Evolutionary conservation across 2,329 filamentous ascomycete genomes (phyloP), one percentile per base, ranked within the genome.

Genomic region (Lachnellula occidentalis): DNA sequence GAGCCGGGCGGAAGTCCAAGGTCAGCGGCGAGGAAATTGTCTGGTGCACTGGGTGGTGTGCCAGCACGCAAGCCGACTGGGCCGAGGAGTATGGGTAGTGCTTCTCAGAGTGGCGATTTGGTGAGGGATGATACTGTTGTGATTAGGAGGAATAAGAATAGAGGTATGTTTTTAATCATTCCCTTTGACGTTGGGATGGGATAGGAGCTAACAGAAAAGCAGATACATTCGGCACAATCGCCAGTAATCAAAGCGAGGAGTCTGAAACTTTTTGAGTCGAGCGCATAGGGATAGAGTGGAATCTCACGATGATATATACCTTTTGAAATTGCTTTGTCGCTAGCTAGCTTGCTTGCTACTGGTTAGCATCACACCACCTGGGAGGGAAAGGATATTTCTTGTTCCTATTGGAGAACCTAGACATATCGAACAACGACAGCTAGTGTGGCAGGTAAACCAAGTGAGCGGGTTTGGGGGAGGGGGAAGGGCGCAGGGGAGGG

Each of bases 191-290:
- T 27, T 6, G 21, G 15, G 17, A 37, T 45, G 17, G 45, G 3
- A 24, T 31, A 39, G 37, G 43, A 41, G 27, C 22, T 19, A n/a
- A 43, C n/a, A 43, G 4, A 22, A 48, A 12, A 19, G 4, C 34
- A 56, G 54, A 56, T 27, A 81, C 78, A 45, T 81, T 81, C 65
- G 78, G 78, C 53, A 75, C 75, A 2, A 66, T 77, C 54, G 72
- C 72, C 21, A 79, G 76, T 59, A 75, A 78, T 58, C 60, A 68
- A 46, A 67, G 62, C 61, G 66, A 58, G 56, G 78, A 81, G 56
- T 77, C 75, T 34, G 78, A 81, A 63, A 80, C 76, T 47, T 81
- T 80, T 64, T 81, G 34, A 43, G 19, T 21, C 17, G 27, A 31
- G 27, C 27, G 27, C 27, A 9, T 31, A 22, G 19, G 43, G 5